Conservation (phyloP, 768 basidiomycete genomes). For the Collybia mongolica region DNA sequence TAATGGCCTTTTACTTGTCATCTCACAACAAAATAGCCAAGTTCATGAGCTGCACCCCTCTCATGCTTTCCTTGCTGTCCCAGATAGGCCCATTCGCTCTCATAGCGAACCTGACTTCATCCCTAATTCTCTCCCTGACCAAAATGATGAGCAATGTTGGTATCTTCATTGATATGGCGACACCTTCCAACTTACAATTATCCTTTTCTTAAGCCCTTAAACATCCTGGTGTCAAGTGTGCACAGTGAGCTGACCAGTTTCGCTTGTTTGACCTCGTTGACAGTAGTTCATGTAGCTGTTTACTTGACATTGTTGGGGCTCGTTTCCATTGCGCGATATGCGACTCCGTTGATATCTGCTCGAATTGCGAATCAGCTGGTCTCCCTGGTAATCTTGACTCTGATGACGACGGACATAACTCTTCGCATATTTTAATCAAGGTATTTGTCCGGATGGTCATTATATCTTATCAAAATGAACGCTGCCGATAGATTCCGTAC, state of each 20-base stretch:
- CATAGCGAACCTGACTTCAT: conserved; percentile 38
- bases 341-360: conserved; percentile 79
- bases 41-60: conserved; percentile 91
- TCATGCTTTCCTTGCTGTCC: conserved; percentile 81
- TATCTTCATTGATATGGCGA: conserved; percentile 2
- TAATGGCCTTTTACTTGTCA: neutral
- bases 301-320: conserved; percentile 90
- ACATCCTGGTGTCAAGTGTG: conserved; percentile 82
- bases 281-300: conserved; percentile 52
- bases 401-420: conserved; percentile 73
- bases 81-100: conserved; percentile 52
- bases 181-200: too few species aligned
- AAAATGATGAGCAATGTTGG: conserved; percentile 63
- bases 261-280: neutral
- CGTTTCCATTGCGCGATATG: conserved; percentile 93
- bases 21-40: conserved; percentile 45
- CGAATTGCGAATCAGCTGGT: conserved; percentile 85
- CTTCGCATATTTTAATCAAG: conserved; percentile 94
- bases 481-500: conserved; percentile 68
- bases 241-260: conserved; percentile 59
- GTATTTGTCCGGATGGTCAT: conserved; percentile 30
- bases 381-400: conserved; percentile 82
- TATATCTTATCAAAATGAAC: conserved; percentile 3
- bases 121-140: conserved; percentile 31
- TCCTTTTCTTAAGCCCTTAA: conserved; percentile 59